These are phyloP conservation scores for Inonotus obliquus DNA, from an alignment of 1,284 basidiomycete species.

Conservation along the genomic window DNA sequence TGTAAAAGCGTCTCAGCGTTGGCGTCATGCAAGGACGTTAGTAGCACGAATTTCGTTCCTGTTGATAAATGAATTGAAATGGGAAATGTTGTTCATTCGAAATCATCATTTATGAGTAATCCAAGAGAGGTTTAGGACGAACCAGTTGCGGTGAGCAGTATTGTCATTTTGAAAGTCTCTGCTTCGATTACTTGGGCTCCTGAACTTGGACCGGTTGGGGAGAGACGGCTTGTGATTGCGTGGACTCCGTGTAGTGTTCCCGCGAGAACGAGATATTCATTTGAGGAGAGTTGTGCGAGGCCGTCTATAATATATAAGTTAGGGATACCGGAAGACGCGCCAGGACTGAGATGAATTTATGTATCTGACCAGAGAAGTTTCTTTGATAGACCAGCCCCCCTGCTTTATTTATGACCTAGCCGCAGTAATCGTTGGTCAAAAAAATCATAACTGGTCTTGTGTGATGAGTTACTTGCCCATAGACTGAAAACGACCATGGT, in stretches of 20 bases:
- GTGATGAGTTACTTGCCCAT: conserved; percentile 48
- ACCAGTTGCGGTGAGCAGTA: conserved; percentile 93
- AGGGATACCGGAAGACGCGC: conserved; percentile 13
- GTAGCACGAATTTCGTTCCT: conserved; percentile 97
- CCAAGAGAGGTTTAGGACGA: conserved; percentile 25
- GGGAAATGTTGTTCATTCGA: neutral
- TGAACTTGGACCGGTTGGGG: conserved; percentile 76
- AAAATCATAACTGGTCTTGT: conserved; percentile 17
- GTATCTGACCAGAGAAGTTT: conserved; percentile 75
- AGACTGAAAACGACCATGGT: conserved; percentile 74
- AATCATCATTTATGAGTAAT: neutral
- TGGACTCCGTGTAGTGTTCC: conserved; percentile 98
- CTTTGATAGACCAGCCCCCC: conserved; percentile 95
- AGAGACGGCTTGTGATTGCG: conserved; percentile 91
- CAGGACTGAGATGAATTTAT: conserved; percentile 11
- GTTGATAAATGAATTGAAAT: conserved; percentile 11
- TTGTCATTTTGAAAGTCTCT: conserved; percentile 88
- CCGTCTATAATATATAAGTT: conserved; percentile 52
- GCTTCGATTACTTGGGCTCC: conserved; percentile 94
- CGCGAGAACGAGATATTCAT: conserved; percentile 95
- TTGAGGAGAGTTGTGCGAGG: conserved; percentile 84
- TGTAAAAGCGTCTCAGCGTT: conserved; percentile 71
- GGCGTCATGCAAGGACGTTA: conserved; percentile 76
- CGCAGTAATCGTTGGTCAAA: conserved; percentile 12
- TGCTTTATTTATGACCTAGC: conserved; percentile 95